Conservation (phyloP, 768 basidiomycete genomes). For the Russula ochroleuca region DNA sequence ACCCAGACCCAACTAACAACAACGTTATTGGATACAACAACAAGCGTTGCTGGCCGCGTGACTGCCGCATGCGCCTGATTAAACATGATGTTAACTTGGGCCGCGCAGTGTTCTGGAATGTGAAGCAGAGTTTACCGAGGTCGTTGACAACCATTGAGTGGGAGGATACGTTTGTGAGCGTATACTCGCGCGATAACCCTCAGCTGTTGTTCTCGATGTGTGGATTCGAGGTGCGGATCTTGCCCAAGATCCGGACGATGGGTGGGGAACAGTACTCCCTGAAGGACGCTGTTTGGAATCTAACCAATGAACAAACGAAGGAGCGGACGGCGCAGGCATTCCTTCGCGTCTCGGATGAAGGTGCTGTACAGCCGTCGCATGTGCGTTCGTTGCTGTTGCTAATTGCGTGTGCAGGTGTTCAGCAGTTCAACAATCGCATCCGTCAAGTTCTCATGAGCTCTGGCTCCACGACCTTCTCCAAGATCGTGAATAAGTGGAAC, state of each 20-base stretch:
- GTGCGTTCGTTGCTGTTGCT: slow-evolving; percentile 13
- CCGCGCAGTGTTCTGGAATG: slow-evolving; percentile 98
- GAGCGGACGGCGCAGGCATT: slow-evolving; percentile 98
- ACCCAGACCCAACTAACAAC: slow-evolving; percentile 98
- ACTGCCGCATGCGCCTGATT: slow-evolving; percentile 98
- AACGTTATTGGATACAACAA: slow-evolving; percentile 99
- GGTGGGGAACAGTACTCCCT: slow-evolving; percentile 96
- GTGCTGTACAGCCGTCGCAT: slow-evolving; percentile 35
- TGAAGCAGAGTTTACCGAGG: slow-evolving; percentile 92
- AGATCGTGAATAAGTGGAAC: slow-evolving; percentile 99
- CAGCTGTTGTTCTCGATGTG: slow-evolving; percentile 98
- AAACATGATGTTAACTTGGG: slow-evolving; percentile 99
- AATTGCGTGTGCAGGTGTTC: slow-evolving; percentile 54
- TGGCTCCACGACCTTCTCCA: slow-evolving; percentile 96
- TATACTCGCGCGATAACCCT: slow-evolving; percentile 96
- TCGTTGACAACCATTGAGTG: slow-evolving; percentile 98
- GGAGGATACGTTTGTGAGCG: slow-evolving; percentile 97
- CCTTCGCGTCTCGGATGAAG: slow-evolving; percentile 95
- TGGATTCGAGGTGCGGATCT: slow-evolving; percentile 96
- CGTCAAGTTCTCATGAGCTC: slow-evolving; percentile 97
- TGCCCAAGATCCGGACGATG: slow-evolving; percentile 94
- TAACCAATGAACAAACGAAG: slow-evolving; percentile 95
- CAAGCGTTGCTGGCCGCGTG: slow-evolving; percentile 98
- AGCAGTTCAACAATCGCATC: slow-evolving; percentile 97
- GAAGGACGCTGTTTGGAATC: slow-evolving; percentile 94